phyloP scores from a whole-genome alignment of 331 rosid species.

The Dryas integrifolia region DNA sequence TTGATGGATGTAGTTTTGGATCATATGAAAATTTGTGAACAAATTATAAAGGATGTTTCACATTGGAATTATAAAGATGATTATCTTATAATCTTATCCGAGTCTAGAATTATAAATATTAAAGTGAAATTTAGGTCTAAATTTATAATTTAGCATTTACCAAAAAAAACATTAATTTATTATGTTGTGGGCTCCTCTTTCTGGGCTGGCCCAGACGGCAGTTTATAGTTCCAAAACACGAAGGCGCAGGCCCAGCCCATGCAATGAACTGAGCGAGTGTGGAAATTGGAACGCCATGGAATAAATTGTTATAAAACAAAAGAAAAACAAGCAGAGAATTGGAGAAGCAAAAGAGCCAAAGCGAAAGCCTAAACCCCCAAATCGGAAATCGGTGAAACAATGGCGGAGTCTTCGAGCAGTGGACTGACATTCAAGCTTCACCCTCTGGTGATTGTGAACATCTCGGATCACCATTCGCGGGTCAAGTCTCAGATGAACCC shows the following conservation, averaged over 20 bases:
- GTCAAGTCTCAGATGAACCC: conserved; percentile 85
- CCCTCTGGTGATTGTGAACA: conserved; percentile 88
- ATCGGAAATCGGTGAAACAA: conserved; percentile 10
- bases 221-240: not conserved
- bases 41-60: too few relatives aligned
- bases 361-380: not conserved
- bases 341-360: not conserved
- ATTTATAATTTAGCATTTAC: too few relatives aligned
- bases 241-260: not conserved
- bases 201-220: not conserved
- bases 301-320: not conserved
- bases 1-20: too few relatives aligned
- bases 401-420: conserved; percentile 89
- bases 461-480: conserved; percentile 88
- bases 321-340: not conserved
- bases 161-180: too few relatives aligned
- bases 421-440: conserved; percentile 98
- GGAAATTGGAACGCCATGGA: not conserved
- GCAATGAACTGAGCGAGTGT: not conserved
- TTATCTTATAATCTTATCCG: too few relatives aligned
- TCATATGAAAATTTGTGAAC: too few relatives aligned
- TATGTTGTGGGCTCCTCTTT: not conserved
- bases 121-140: too few relatives aligned
- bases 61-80: too few relatives aligned
- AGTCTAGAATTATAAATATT: too few relatives aligned